Evolutionary conservation across 805 yeast species (phyloP), one percentile per base, ranked within the genome.

Genomic region (Cyberlindnera veronae): DNA sequence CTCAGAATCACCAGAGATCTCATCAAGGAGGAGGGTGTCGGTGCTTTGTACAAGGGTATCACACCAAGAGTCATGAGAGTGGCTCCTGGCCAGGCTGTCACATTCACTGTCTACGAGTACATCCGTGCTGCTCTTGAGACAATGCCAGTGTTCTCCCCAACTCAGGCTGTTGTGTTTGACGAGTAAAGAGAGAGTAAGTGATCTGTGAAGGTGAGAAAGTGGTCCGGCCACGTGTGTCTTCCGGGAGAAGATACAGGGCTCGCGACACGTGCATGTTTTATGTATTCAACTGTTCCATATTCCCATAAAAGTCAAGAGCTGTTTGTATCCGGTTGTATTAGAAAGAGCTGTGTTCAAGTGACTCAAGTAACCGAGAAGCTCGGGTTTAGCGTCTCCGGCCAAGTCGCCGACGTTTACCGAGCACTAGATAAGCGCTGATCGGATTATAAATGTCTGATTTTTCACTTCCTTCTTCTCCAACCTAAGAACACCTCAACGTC

Each of bases 31-130:
- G 96, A 89, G 67, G 99, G 99, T 53, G 69, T 80, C 51, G 72
- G 76, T 39, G 95, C 96, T 30, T 76, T 91, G 62, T 91, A 91
- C 72, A 87, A 91, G 62, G 99, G 99, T 69, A 91, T 91, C 61
- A 89, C 97, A 18, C 99, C 99, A 54, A 83, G 99, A 71, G 91
- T 91, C 54, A 90, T 91, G 95, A 84, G 99, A 69, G 99, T 91
- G 38, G 99, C 99, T 11, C 97, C 99, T 18, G 99, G 99, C 47
- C 99, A 91, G 69, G 97, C 98, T 41, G 98, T 91, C 42, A 93
- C 97, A 14, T 91, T 91, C 69, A 93, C 98, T 7, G 96, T 93
- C 32, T 91, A 91, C 66, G 99, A 91, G 69, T 83, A 73, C 60
- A 84, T 88, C 61, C 84, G 89, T 64, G 77, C 72, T 17, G 68